Conservation (phyloP, 768 basidiomycete genomes). For the Rhizopogon sp. region DNA sequence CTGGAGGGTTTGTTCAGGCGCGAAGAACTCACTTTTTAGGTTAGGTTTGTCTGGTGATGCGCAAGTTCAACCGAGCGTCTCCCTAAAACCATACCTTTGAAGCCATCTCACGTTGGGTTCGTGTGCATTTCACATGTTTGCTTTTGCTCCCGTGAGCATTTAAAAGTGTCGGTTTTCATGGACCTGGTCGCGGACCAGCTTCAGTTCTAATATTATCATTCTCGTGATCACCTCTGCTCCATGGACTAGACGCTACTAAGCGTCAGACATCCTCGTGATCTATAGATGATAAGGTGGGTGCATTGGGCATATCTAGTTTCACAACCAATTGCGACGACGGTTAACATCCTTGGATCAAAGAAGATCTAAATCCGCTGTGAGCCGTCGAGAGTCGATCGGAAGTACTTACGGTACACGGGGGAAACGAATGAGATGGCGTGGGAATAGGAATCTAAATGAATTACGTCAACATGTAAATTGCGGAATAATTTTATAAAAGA, state of each 20-base stretch:
- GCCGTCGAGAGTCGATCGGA: neutral
- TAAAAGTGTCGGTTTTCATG: neutral
- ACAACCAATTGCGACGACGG: neutral
- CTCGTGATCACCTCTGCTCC: neutral
- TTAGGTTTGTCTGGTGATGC: neutral
- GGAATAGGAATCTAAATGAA: neutral
- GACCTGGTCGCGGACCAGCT: neutral
- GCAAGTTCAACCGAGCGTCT: neutral
- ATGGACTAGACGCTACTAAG: too few species aligned
- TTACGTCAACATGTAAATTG: neutral
- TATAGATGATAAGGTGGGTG: neutral
- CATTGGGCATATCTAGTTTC: neutral
- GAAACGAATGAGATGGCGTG: neutral
- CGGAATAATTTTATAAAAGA: neutral
- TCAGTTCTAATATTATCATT: neutral
- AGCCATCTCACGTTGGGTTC: neutral
- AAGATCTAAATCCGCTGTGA: too few species aligned
- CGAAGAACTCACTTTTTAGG: slow-evolving; percentile 4
- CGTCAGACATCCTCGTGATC: neutral
- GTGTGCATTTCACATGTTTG: neutral
- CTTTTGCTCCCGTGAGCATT: too few species aligned
- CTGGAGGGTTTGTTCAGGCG: slow-evolving; percentile 19
- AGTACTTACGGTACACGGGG: neutral
- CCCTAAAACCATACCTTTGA: neutral
- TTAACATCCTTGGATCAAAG: too few species aligned